phyloP scores from a whole-genome alignment of 2,329 filamentous ascomycete genomes.

The Beauveria australis region DNA sequence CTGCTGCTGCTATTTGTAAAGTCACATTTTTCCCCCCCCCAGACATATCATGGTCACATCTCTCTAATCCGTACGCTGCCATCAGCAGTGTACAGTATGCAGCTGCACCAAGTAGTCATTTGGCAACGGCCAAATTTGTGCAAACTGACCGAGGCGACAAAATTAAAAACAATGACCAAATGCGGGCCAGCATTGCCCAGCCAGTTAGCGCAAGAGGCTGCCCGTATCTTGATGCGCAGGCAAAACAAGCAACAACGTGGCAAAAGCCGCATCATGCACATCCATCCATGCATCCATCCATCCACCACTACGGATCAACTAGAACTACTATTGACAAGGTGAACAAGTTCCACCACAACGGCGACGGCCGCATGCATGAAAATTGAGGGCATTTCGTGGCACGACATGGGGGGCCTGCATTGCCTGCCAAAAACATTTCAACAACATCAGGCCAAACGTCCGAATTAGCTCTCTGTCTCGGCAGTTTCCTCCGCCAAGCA shows the following conservation, averaged over 20 bases:
- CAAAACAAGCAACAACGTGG: neutral
- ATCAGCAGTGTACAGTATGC: too few relatives aligned
- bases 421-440: neutral
- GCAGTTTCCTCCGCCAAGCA: too few relatives aligned
- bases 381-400: neutral
- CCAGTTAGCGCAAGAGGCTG: too few relatives aligned
- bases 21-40: too few relatives aligned
- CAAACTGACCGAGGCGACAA: too few relatives aligned
- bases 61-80: too few relatives aligned
- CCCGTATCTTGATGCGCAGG: neutral
- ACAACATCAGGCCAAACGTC: neutral
- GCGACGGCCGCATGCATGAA: neutral
- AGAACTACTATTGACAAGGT: neutral
- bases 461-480: too few relatives aligned
- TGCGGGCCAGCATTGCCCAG: too few relatives aligned
- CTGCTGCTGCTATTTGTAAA: too few relatives aligned
- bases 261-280: neutral
- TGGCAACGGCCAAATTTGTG: neutral
- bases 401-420: neutral
- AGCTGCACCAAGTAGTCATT: neutral
- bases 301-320: neutral
- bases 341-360: neutral
- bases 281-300: too few relatives aligned
- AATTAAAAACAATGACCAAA: too few relatives aligned
- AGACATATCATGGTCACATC: too few relatives aligned